Conservation (phyloP, 2,329 filamentous ascomycete species). For the Gremmenia infestans region DNA sequence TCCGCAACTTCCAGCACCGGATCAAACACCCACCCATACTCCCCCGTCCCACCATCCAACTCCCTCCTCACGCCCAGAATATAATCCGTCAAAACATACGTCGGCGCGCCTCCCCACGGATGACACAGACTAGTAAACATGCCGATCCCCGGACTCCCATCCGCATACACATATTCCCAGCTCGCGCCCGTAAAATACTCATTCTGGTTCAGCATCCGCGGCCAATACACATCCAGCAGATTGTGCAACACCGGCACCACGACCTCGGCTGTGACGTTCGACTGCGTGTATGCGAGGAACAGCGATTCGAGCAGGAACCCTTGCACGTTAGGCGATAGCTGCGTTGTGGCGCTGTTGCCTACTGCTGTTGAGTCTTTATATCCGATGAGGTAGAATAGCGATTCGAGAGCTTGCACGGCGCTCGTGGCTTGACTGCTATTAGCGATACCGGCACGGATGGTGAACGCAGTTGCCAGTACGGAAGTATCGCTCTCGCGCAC, state of each 20-base stretch:
- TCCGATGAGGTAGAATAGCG: conserved; percentile 32
- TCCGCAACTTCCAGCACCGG: too few species aligned
- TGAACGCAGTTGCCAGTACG: conserved; percentile 31
- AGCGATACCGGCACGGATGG: conserved; percentile 33
- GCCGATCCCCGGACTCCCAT: conserved; percentile 36
- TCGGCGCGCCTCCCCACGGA: conserved; percentile 41
- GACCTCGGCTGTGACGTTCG: conserved; percentile 15
- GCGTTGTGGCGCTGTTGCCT: conserved; percentile 11
- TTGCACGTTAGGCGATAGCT: conserved; percentile 42
- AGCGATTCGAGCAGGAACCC: conserved; percentile 39
- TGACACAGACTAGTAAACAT: conserved; percentile 40
- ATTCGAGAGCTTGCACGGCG: conserved; percentile 29
- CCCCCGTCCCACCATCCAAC: too few species aligned
- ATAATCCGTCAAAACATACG: conserved; percentile 39
- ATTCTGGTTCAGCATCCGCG: conserved; percentile 36
- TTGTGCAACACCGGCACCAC: conserved; percentile 4
- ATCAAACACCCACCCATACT: too few species aligned
- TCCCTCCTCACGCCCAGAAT: conserved; percentile 19
- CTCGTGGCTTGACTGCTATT: conserved; percentile 29
- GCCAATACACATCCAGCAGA: conserved; percentile 38
- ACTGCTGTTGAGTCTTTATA: conserved; percentile 32
- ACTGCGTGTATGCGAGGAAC: conserved; percentile 26
- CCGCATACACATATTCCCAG: conserved; percentile 41
- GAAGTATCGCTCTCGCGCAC: conserved; percentile 29
- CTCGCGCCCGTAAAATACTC: conserved; percentile 35